Conservation (phyloP, 345 rosid genomes). For the Populus simonii region DNA sequence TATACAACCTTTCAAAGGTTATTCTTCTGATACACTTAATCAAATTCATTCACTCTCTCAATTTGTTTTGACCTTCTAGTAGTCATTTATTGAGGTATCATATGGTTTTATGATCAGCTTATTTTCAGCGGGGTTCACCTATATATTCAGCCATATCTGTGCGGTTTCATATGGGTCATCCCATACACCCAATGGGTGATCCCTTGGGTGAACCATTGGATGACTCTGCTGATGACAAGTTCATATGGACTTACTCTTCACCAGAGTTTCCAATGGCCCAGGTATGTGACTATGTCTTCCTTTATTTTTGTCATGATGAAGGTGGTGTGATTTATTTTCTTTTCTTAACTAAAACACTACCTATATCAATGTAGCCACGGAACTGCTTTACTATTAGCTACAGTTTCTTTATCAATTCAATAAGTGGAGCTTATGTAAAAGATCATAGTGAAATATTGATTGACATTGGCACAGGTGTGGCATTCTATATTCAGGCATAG, state of each 20-base stretch:
- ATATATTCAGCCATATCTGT: conserved; percentile 79
- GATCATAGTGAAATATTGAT: neutral
- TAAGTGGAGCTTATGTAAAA: neutral
- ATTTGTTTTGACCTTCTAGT: conserved; percentile 1
- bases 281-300: conserved; percentile 37
- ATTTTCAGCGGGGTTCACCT: conserved; percentile 63
- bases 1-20: conserved; percentile 83
- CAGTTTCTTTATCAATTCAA: neutral
- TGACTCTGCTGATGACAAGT: conserved; percentile 37
- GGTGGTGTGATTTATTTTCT: neutral
- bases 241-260: conserved; percentile 79
- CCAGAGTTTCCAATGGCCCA: conserved; percentile 87
- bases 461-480: neutral
- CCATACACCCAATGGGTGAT: conserved; percentile 25
- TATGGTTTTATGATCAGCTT: conserved; percentile 49
- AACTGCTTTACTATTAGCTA: neutral
- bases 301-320: neutral
- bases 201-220: conserved; percentile 27
- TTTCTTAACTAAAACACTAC: neutral
- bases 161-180: conserved; percentile 71
- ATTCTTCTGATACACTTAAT: neutral
- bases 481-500: neutral
- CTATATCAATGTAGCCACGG: neutral
- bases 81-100: conserved; percentile 14
- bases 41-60: neutral